Conservation (phyloP, 2,329 filamentous ascomycete genomes). For the Phialophora macrospora region DNA sequence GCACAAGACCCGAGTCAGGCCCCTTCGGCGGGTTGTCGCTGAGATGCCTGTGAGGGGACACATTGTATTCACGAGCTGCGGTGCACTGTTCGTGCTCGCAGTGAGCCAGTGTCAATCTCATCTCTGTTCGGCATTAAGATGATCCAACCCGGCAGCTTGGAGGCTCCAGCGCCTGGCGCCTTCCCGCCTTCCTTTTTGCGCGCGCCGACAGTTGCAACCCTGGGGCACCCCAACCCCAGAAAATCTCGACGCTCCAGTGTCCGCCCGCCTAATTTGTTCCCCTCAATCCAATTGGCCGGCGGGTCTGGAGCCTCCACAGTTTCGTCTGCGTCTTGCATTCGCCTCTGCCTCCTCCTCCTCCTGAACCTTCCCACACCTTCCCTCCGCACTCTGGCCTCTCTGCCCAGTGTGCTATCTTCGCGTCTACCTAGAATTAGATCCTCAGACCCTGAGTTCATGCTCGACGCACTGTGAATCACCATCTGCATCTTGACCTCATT, state of each 20-base stretch:
- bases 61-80: background rate
- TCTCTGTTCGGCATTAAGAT: background rate
- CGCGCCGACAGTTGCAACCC: background rate
- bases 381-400: constrained; percentile 2
- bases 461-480: background rate
- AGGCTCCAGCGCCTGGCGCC: too few species aligned
- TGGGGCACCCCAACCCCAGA: constrained; percentile 8
- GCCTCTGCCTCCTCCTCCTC: constrained; percentile 4
- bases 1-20: background rate
- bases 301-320: constrained; percentile 1
- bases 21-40: too few species aligned
- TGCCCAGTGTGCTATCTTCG: background rate
- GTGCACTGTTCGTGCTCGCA: background rate
- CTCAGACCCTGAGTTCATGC: background rate
- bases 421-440: constrained; percentile 1
- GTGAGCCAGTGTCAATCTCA: background rate
- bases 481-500: constrained; percentile 6
- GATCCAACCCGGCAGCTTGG: background rate
- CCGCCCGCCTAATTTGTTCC: background rate
- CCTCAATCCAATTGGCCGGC: constrained; percentile 1
- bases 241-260: constrained; percentile 7
- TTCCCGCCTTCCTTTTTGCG: constrained; percentile 1
- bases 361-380: background rate
- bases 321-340: background rate
- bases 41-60: too few species aligned